Base-by-base conservation (phyloP, 108 stramenopile genomes). In the Cylindrotheca fusiformis region DNA sequence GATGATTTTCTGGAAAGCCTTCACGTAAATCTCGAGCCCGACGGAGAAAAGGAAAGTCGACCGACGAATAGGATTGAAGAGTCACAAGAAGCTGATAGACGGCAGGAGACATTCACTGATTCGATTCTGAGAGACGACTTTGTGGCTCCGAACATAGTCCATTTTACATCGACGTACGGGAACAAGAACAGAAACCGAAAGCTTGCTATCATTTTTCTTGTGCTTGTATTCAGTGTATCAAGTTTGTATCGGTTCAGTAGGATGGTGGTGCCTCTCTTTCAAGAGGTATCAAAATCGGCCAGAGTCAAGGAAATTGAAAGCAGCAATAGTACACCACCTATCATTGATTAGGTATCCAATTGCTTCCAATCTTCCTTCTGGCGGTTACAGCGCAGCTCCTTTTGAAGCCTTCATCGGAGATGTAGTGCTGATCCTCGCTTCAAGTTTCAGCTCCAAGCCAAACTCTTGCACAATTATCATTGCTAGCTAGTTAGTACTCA, bases 61-160 rank as follows among this genome's bases (percentile, higher is more conserved):
- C 17, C 32, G 52, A 5, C 55, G 8, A 5, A 14, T 6, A 10
- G 6, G 14, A 14, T 10, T 14, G 36, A 41, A 41, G 36, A 41
- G 14, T 10, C 6, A 6, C 14, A 10, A 10, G 36, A 10, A 6
- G 6, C 36, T 10, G 14, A 41, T 6, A 41, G 14, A 41, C 36
- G 36, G 6, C 36, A 51, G 49, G 63, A 63, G 36, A 63, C 18
- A 5, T 48, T 25, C 14, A 63, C 32, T 0, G 52, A 63, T 18
- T 53, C 63, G 24, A 47, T 63, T 8, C 63, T 63, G 3, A 29
- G 63, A 12, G 48, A 63, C 0, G 63, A 63, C 41, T 20, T 63
- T 12, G 5, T 63, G 10, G 60, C 22, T n/a, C 60, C 60, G 17
- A 24, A 63, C 17, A 24, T 63, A 4, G 52, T 63, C 19, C 63